Evolutionary conservation across 768 basidiomycete genomes (phyloP).

Genomic region (Agaricus subrufescens): DNA sequence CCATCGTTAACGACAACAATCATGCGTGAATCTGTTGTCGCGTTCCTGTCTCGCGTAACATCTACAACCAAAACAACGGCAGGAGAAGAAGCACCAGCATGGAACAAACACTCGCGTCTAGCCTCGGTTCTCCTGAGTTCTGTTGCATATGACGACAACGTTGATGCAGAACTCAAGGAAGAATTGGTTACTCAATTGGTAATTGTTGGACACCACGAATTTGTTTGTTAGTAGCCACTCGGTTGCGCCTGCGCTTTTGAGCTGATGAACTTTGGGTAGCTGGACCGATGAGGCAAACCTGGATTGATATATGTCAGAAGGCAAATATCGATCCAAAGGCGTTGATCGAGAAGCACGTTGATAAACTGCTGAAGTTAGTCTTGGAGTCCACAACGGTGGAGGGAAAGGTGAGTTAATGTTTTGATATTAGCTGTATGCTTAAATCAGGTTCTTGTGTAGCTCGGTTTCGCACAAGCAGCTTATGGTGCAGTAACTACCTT

Average conservation of each 20-base stretch:
- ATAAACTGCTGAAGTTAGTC: slow-evolving; percentile 44
- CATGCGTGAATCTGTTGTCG: slow-evolving; percentile 54
- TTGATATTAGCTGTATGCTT: background rate
- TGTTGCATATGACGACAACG: slow-evolving; percentile 39
- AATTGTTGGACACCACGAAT: slow-evolving; percentile 71
- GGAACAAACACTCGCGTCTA: slow-evolving; percentile 50
- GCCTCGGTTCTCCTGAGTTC: slow-evolving; percentile 50
- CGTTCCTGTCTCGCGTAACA: slow-evolving; percentile 37
- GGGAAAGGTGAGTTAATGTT: slow-evolving; percentile 35
- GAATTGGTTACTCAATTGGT: slow-evolving; percentile 48
- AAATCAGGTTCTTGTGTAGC: slow-evolving; percentile 19
- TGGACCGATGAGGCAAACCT: slow-evolving; percentile 52
- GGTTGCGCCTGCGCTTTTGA: background rate
- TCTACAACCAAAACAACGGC: slow-evolving; percentile 18
- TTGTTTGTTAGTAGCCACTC: slow-evolving; percentile 42
- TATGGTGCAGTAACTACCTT: slow-evolving; percentile 73
- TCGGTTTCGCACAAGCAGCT: slow-evolving; percentile 59
- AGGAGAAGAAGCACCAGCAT: slow-evolving; percentile 23
- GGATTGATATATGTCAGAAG: slow-evolving; percentile 81
- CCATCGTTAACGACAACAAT: slow-evolving; percentile 49
- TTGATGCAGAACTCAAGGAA: slow-evolving; percentile 37
- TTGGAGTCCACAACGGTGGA: slow-evolving; percentile 41
- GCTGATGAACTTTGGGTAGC: slow-evolving; percentile 23
- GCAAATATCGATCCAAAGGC: slow-evolving; percentile 63
- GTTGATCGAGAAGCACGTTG: slow-evolving; percentile 46